Evolutionary conservation across 1,284 basidiomycete species (phyloP).

Genomic region (Cutaneotrichosporon sp.): DNA sequence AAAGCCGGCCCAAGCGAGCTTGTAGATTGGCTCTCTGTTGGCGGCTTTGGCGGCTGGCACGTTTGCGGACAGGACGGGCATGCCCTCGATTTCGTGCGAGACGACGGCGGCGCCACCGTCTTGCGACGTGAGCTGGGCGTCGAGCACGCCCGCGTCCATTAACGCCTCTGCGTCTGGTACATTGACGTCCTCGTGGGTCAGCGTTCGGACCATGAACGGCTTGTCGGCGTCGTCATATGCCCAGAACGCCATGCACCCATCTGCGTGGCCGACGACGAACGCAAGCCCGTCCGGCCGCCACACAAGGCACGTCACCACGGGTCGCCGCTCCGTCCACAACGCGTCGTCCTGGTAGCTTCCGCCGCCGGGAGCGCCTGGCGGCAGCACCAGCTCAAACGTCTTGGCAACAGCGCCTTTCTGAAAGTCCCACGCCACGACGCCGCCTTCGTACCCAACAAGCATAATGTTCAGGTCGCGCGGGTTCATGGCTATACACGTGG

Average conservation of each 20-base stretch:
- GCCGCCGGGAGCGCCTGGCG: conserved; percentile 75
- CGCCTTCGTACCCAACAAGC: conserved; percentile 76
- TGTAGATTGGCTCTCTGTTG: conserved; percentile 76
- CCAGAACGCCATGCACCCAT: conserved; percentile 85
- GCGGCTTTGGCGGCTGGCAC: conserved; percentile 18
- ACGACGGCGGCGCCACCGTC: conserved; percentile 11
- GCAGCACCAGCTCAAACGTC: conserved; percentile 62
- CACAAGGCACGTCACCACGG: conserved; percentile 65
- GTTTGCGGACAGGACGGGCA: conserved; percentile 8
- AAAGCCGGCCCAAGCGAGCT: conserved; percentile 76
- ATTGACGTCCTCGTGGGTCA: conserved; percentile 53
- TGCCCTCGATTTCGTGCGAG: conserved; percentile 26
- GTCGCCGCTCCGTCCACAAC: conserved; percentile 64
- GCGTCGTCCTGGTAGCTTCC: conserved; percentile 55
- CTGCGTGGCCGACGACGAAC: conserved; percentile 59
- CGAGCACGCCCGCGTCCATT: conserved; percentile 44
- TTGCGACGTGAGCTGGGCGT: conserved; percentile 35
- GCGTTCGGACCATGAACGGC: conserved; percentile 71
- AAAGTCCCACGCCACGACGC: conserved; percentile 66
- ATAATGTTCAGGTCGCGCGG: conserved; percentile 75
- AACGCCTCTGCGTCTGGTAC: conserved; percentile 48
- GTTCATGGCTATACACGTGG: conserved; percentile 60
- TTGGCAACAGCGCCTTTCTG: conserved; percentile 60
- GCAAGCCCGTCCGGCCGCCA: conserved; percentile 57
- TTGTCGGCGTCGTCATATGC: conserved; percentile 72